Conservation (phyloP, 1,284 basidiomycete genomes). For the Sphaerobolus stellatus region DNA sequence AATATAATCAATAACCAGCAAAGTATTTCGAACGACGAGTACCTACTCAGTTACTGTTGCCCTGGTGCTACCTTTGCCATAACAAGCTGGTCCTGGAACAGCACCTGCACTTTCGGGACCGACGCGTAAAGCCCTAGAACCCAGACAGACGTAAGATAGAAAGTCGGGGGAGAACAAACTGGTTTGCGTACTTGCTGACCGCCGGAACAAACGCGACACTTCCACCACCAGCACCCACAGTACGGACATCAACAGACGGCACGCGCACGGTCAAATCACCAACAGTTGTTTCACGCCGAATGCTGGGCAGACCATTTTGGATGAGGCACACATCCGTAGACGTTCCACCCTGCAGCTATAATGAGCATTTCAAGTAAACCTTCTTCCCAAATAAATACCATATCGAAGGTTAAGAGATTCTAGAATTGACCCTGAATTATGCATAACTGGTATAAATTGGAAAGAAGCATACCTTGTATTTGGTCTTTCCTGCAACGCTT, state of each 20-base stretch:
- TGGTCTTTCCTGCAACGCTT: slow-evolving; percentile 24
- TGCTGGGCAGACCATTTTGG: slow-evolving; percentile 26
- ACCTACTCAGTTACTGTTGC: slow-evolving; percentile 28
- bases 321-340: slow-evolving; percentile 31
- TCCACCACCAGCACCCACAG: slow-evolving; percentile 33
- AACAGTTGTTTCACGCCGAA: slow-evolving; percentile 25
- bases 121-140: slow-evolving; percentile 28
- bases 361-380: neutral
- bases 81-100: slow-evolving; percentile 29
- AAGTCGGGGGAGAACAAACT: neutral
- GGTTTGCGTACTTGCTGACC: too few species aligned
- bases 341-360: slow-evolving; percentile 16
- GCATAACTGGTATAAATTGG: neutral
- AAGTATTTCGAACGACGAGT: neutral
- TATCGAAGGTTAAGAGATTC: slow-evolving; percentile 32
- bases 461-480: slow-evolving; percentile 19
- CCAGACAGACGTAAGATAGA: too few species aligned
- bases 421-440: slow-evolving; percentile 4
- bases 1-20: neutral
- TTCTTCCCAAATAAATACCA: slow-evolving; percentile 18
- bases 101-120: slow-evolving; percentile 32
- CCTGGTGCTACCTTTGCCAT: slow-evolving; percentile 24
- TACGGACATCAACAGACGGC: slow-evolving; percentile 30
- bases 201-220: slow-evolving; percentile 28
- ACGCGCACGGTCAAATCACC: slow-evolving; percentile 26